These are phyloP conservation scores for Neolentinus lepideus DNA, from an alignment of 1,284 basidiomycete species.

Conservation along the genomic window DNA sequence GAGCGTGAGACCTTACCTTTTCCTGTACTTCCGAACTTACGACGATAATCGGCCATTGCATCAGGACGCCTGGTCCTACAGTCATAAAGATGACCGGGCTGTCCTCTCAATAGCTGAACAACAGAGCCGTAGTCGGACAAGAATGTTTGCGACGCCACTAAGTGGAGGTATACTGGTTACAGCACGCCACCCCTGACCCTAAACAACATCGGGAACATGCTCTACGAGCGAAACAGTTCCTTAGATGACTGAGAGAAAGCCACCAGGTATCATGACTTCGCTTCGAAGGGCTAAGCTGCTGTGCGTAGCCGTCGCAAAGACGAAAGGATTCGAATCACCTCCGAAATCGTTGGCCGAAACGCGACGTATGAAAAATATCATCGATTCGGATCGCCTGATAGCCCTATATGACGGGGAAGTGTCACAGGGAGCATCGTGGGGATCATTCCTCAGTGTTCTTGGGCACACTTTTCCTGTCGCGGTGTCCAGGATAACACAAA, in stretches of 20 bases:
- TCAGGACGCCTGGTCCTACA: not conserved
- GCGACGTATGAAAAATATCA: not conserved
- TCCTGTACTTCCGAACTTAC: not conserved
- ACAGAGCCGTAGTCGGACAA: not conserved
- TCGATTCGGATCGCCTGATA: not conserved
- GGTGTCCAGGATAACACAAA: not conserved
- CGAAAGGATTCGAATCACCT: not conserved
- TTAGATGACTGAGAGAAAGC: not conserved
- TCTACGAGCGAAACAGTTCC: not conserved
- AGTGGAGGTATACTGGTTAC: not conserved
- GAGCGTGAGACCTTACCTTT: not conserved
- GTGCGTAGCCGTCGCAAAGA: not conserved
- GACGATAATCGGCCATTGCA: not conserved
- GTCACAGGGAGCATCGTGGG: not conserved
- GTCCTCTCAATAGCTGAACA: not conserved
- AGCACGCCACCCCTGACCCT: not conserved
- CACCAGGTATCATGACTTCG: not conserved
- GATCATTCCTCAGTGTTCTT: not conserved
- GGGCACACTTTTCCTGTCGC: slow-evolving; percentile 1
- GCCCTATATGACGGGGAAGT: not conserved
- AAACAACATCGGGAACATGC: not conserved
- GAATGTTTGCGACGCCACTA: not conserved
- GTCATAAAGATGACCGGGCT: not conserved
- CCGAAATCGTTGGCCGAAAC: not conserved
- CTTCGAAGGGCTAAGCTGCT: not conserved